phyloP scores from a whole-genome alignment of 2,329 filamentous ascomycete genomes.

The Rutstroemia sp. region DNA sequence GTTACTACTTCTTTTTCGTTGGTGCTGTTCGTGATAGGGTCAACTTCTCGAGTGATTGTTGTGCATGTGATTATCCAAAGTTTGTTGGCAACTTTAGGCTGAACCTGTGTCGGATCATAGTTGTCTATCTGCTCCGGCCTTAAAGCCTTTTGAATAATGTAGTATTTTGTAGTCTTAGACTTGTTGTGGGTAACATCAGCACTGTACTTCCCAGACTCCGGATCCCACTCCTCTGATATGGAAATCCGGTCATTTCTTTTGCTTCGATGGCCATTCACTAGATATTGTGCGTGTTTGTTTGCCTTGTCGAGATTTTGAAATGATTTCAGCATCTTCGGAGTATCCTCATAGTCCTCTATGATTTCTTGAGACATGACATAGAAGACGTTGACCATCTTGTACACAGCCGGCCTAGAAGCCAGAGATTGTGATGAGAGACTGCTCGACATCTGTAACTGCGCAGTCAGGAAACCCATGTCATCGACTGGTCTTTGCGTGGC shows the following conservation, averaged over 20 bases:
- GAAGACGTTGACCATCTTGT: slow-evolving; percentile 7
- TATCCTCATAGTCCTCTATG: background rate
- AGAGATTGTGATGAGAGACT: background rate
- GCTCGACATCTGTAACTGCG: background rate
- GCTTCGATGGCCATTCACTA: background rate
- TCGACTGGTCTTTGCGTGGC: background rate
- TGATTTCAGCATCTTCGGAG: background rate
- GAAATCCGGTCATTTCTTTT: background rate
- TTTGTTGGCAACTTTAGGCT: background rate
- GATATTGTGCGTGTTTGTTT: slow-evolving; percentile 2
- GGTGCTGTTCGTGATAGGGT: background rate
- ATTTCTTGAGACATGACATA: background rate
- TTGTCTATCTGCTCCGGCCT: background rate
- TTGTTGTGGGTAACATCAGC: background rate
- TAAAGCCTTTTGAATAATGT: background rate
- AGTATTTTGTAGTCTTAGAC: background rate
- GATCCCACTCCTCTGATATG: slow-evolving; percentile 1
- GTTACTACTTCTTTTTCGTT: background rate
- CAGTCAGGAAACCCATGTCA: background rate
- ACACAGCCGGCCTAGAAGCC: background rate
- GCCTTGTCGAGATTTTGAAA: slow-evolving; percentile 6
- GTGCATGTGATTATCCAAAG: background rate
- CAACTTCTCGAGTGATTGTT: background rate
- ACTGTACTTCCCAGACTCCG: background rate
- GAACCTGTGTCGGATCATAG: background rate